Evolutionary conservation across 2,329 filamentous ascomycete genomes (phyloP).

Genomic region (Pseudogymnoascus sp.): DNA sequence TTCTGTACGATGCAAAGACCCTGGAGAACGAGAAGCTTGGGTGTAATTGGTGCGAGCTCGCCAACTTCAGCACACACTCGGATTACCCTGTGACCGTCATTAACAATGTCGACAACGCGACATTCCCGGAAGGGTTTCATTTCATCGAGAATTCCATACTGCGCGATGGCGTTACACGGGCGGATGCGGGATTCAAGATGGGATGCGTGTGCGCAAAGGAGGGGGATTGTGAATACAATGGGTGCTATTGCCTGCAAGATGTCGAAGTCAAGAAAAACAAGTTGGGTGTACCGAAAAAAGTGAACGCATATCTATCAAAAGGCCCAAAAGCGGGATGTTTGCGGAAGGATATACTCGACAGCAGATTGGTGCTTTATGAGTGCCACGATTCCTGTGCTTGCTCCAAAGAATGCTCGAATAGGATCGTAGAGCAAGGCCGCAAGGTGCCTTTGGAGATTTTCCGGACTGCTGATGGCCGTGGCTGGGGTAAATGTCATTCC

Average conservation of each 20-base stretch:
- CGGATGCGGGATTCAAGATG: conserved; percentile 52
- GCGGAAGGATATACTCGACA: conserved; percentile 42
- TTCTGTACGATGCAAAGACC: background rate
- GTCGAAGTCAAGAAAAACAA: conserved; percentile 41
- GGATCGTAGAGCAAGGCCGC: conserved; percentile 67
- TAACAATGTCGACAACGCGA: conserved; percentile 50
- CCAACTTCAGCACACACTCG: conserved; percentile 41
- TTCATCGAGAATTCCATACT: conserved; percentile 59
- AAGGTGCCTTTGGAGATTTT: conserved; percentile 68
- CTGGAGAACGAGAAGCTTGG: conserved; percentile 32
- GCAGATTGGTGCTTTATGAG: conserved; percentile 63
- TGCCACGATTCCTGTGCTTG: conserved; percentile 68
- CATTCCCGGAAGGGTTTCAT: conserved; percentile 53
- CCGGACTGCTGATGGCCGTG: conserved; percentile 55
- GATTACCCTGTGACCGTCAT: conserved; percentile 50
- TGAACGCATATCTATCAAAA: conserved; percentile 49
- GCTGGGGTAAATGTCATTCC: conserved; percentile 53
- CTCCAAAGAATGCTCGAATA: conserved; percentile 55
- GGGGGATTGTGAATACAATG: conserved; percentile 55
- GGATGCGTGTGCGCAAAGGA: conserved; percentile 60
- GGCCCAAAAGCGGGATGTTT: conserved; percentile 45
- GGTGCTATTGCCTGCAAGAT: conserved; percentile 57
- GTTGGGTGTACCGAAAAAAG: conserved; percentile 13
- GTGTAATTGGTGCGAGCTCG: conserved; percentile 57
- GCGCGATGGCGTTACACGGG: conserved; percentile 48